These are phyloP conservation scores for Musa balbisiana DNA, from an alignment of 202 grass and related monocot species.

Conservation along the genomic window DNA sequence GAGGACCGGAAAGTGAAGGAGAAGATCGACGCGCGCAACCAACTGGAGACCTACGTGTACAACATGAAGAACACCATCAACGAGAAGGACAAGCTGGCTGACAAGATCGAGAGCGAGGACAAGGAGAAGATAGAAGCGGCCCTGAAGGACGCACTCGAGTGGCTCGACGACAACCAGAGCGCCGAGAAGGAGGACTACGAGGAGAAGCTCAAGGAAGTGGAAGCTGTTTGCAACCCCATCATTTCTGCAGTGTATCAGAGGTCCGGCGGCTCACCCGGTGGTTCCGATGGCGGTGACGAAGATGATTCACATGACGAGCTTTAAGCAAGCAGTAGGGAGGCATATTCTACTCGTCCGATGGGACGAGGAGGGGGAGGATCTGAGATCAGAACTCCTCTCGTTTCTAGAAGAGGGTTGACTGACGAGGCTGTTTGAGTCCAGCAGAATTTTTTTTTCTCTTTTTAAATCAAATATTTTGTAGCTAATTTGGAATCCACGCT, in stretches of 20 bases:
- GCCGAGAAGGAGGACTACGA: conserved; percentile 69
- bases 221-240: conserved; percentile 64
- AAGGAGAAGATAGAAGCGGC: conserved; percentile 56
- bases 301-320: conserved; percentile 51
- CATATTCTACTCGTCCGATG: too few species aligned
- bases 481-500: too few species aligned
- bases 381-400: too few species aligned
- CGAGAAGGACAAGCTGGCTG: conserved; percentile 57
- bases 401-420: too few species aligned
- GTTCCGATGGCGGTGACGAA: neutral
- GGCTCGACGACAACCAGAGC: conserved; percentile 64
- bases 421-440: too few species aligned
- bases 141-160: conserved; percentile 52
- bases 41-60: conserved; percentile 70
- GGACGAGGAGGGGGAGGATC: too few species aligned
- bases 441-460: too few species aligned
- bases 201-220: conserved; percentile 80
- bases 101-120: conserved; percentile 62
- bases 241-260: conserved; percentile 66
- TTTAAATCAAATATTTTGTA: too few species aligned
- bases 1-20: conserved; percentile 75
- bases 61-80: conserved; percentile 59
- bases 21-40: conserved; percentile 57
- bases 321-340: conserved; percentile 11
- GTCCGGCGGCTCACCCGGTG: conserved; percentile 16